phyloP scores from a whole-genome alignment of 106 monocot genomes.

The Alisma plantagoaquatica region DNA sequence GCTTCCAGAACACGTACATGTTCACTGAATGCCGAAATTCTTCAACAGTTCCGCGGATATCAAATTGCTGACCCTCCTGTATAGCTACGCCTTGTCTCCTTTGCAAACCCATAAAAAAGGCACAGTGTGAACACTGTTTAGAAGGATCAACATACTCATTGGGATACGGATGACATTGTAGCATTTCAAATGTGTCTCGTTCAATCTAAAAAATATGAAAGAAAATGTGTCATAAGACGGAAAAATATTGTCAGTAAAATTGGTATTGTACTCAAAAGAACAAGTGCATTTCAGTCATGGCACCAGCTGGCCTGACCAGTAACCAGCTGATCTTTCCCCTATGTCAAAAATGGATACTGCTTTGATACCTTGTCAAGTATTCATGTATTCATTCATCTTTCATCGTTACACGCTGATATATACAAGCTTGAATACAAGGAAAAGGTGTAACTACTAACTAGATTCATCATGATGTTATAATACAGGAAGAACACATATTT shows the following conservation, averaged over 20 bases:
- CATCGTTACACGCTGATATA: too few relatives aligned
- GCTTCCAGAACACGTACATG: conserved; percentile 66
- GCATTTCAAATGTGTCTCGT: conserved; percentile 66
- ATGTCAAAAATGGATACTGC: too few relatives aligned
- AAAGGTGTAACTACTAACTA: too few relatives aligned
- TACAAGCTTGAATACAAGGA: too few relatives aligned
- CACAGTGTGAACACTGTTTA: conserved; percentile 43
- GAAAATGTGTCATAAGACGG: not conserved
- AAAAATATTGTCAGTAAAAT: too few relatives aligned
- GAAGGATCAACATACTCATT: conserved; percentile 43
- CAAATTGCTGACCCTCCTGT: conserved; percentile 62
- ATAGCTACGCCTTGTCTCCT: conserved; percentile 37
- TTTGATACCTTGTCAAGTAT: too few relatives aligned
- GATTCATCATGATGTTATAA: too few relatives aligned
- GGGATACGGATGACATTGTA: conserved; percentile 65
- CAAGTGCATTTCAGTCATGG: not conserved
- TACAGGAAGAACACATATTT: too few relatives aligned
- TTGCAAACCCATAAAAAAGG: conserved; percentile 58
- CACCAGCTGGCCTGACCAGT: not conserved
- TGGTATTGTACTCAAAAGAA: not conserved
- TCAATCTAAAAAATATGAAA: conserved; percentile 50
- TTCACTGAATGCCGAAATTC: conserved; percentile 60
- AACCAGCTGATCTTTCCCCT: not conserved
- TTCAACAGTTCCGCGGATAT: conserved; percentile 72
- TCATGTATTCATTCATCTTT: too few relatives aligned